Evolutionary conservation across 2,329 filamentous ascomycete genomes (phyloP).

Genomic region (Fusarium abutilonis): DNA sequence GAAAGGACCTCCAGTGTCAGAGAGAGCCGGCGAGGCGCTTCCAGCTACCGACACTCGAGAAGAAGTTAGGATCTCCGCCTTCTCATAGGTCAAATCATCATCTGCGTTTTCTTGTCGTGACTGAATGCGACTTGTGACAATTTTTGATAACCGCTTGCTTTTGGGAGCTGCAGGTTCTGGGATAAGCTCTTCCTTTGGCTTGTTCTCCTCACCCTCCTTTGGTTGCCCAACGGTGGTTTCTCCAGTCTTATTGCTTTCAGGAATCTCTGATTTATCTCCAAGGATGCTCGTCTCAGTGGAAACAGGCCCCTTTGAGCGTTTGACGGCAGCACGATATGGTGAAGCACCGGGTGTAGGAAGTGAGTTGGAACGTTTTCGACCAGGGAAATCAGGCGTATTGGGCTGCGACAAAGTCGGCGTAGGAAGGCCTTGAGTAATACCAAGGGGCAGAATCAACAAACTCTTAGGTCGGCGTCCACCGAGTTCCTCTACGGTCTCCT

Average conservation of each 20-base stretch:
- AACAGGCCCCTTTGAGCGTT: slow-evolving; percentile 25
- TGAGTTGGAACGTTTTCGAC: slow-evolving; percentile 49
- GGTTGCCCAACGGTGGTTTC: slow-evolving; percentile 6
- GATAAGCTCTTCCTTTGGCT: slow-evolving; percentile 12
- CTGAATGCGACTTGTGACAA: slow-evolving; percentile 39
- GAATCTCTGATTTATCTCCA: slow-evolving; percentile 13
- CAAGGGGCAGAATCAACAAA: slow-evolving; percentile 41
- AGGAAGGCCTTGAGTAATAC: slow-evolving; percentile 45
- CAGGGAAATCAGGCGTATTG: slow-evolving; percentile 48
- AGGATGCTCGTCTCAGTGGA: background rate
- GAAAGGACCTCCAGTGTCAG: slow-evolving; percentile 57
- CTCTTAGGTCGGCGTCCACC: slow-evolving; percentile 59
- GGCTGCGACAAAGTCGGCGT: slow-evolving; percentile 50
- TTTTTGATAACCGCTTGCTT: slow-evolving; percentile 41
- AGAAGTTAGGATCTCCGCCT: slow-evolving; percentile 66
- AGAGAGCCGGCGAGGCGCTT: slow-evolving; percentile 59
- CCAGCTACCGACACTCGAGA: slow-evolving; percentile 65
- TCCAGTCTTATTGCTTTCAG: slow-evolving; percentile 18
- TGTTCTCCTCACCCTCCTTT: slow-evolving; percentile 14
- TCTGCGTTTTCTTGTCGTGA: slow-evolving; percentile 42
- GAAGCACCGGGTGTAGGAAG: slow-evolving; percentile 42
- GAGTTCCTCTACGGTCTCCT: slow-evolving; percentile 46
- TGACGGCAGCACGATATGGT: slow-evolving; percentile 34
- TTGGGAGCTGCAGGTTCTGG: slow-evolving; percentile 25
- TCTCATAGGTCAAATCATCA: slow-evolving; percentile 62